Evolutionary conservation across 345 rosid species (phyloP).

Genomic region (Melaleuca quinquenervia): DNA sequence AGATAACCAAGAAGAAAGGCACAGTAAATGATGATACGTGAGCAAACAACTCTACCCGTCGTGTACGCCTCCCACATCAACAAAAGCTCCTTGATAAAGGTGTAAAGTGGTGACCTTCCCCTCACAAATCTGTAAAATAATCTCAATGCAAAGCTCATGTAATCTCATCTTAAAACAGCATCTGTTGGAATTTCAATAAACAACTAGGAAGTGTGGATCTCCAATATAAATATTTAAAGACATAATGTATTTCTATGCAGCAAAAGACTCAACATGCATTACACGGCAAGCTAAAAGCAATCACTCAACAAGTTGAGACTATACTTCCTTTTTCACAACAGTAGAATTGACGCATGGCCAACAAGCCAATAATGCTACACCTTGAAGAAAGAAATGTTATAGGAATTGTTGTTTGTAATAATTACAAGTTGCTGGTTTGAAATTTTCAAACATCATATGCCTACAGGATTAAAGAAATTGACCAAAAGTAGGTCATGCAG

Average conservation of each 20-base stretch:
- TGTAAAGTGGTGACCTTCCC: constrained; percentile 77
- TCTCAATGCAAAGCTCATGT: background rate
- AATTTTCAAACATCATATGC: background rate
- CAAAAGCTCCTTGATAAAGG: constrained; percentile 95
- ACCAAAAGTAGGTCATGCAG: background rate
- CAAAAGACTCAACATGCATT: background rate
- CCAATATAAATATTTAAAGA: background rate
- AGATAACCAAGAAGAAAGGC: background rate
- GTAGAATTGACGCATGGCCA: background rate
- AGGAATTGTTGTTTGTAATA: background rate
- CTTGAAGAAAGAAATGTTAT: background rate
- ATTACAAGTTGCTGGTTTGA: background rate
- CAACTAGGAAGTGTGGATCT: background rate
- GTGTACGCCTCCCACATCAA: constrained; percentile 89
- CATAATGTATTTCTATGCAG: background rate
- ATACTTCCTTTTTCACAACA: background rate
- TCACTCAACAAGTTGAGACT: background rate
- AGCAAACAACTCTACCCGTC: constrained; percentile 50
- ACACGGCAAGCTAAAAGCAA: background rate
- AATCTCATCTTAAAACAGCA: background rate
- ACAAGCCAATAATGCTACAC: background rate
- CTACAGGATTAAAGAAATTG: background rate
- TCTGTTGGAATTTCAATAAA: background rate
- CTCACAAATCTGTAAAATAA: constrained; percentile 60
- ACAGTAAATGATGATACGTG: background rate